A percentile compares a stretch with the other conserved stretches of the same genome.
These are phyloP conservation scores for Pinus tabuliformis DNA, from an alignment of 75 land plant genomes.

Conservation along the genomic window DNA sequence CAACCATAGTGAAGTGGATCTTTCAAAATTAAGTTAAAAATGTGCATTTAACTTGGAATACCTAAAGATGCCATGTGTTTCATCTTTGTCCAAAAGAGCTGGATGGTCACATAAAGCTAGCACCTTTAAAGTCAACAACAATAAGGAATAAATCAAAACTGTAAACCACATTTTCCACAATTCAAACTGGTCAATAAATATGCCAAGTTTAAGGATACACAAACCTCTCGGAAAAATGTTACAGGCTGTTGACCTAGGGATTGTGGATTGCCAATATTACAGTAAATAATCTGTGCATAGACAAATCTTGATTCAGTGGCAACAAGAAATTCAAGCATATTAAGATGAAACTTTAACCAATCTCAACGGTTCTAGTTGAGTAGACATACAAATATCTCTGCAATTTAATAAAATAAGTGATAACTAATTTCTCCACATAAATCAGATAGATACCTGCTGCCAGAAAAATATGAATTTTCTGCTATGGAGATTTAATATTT, in stretches of 20 bases:
- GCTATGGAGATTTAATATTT: neutral
- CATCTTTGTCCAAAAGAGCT: conserved; percentile 77
- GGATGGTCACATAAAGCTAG: conserved; percentile 95
- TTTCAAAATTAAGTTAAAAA: neutral
- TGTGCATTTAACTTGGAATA: conserved; percentile 11
- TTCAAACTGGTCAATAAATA: too few species aligned
- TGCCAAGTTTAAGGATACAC: neutral
- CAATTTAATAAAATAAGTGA: neutral
- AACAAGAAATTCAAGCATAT: neutral
- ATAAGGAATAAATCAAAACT: too few species aligned
- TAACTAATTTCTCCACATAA: neutral
- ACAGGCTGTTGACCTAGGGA: conserved; percentile 96
- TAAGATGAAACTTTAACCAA: neutral
- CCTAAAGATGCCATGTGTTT: conserved; percentile 94
- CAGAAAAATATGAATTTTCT: neutral
- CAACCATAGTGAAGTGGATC: too few species aligned
- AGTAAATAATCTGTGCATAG: conserved; percentile 62
- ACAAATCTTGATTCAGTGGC: conserved; percentile 5
- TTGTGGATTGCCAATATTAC: conserved; percentile 99
- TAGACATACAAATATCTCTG: neutral
- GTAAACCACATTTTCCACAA: too few species aligned
- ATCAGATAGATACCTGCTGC: neutral
- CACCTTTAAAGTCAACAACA: conserved; percentile 44
- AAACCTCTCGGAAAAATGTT: conserved; percentile 96
- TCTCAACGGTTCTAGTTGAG: neutral